Evolutionary conservation across 306 rosid genomes (phyloP).

Genomic region (Alnus glutinosa): DNA sequence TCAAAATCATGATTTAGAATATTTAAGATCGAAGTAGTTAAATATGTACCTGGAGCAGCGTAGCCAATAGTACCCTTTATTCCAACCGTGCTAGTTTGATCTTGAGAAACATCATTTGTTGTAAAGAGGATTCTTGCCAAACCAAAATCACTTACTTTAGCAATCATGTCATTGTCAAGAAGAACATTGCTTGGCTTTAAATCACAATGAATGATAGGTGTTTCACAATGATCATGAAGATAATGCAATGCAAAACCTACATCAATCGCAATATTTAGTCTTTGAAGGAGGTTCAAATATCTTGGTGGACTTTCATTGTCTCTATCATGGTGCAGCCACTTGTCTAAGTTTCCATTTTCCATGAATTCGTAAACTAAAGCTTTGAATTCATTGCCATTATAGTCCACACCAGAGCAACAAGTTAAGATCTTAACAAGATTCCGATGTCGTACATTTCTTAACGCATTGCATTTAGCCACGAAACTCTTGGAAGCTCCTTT

Average conservation of each 20-base stretch:
- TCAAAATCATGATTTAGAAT: no score
- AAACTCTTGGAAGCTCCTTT: slow-evolving; percentile 37
- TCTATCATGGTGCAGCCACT: slow-evolving; percentile 19
- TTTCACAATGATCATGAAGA: slow-evolving; percentile 22
- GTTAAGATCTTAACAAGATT: slow-evolving; percentile 32
- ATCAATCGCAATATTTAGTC: slow-evolving; percentile 27
- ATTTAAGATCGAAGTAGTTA: background rate
- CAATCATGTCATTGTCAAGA: slow-evolving; percentile 7
- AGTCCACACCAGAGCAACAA: slow-evolving; percentile 27
- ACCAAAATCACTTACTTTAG: slow-evolving; percentile 37
- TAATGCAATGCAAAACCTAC: slow-evolving; percentile 25
- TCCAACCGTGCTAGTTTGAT: slow-evolving; percentile 25
- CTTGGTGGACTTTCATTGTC: background rate
- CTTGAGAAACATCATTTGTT: background rate
- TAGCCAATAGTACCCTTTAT: slow-evolving; percentile 23
- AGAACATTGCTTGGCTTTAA: slow-evolving; percentile 14
- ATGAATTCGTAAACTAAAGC: slow-evolving; percentile 35
- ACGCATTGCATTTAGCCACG: slow-evolving; percentile 20
- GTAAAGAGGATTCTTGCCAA: slow-evolving; percentile 22
- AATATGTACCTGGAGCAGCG: slow-evolving; percentile 19
- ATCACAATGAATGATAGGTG: slow-evolving; percentile 17
- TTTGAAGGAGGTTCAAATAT: slow-evolving; percentile 11
- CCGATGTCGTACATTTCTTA: slow-evolving; percentile 28
- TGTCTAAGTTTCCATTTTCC: slow-evolving; percentile 39
- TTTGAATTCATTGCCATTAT: slow-evolving; percentile 35